These are phyloP conservation scores for Phytophthora rubi DNA, from an alignment of 352 stramenopile species.

Conservation along the genomic window DNA sequence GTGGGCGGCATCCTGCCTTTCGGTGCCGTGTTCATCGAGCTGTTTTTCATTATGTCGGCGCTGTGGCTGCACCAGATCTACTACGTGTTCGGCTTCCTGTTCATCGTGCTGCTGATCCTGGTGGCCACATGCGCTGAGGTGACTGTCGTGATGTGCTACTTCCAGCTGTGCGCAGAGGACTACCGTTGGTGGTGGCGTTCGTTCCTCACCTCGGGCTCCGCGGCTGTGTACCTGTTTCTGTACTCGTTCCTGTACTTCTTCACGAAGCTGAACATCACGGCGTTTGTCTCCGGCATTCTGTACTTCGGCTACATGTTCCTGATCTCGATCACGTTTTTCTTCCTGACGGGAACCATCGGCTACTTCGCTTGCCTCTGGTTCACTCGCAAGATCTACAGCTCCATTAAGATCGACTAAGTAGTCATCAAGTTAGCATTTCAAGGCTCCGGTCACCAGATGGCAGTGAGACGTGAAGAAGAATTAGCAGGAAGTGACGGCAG, in stretches of 20 bases:
- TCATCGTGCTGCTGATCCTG: constrained; percentile 98
- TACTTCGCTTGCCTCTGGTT: constrained; percentile 99
- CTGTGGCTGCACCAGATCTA: constrained; percentile 99
- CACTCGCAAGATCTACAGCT: constrained; percentile 98
- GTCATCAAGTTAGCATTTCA: constrained; percentile 32
- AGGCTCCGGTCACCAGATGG: constrained; percentile 18
- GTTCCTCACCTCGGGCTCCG: constrained; percentile 96
- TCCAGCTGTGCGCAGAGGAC: constrained; percentile 99
- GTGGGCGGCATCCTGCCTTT: constrained; percentile 99
- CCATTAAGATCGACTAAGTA: constrained; percentile 93
- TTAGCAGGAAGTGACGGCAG: constrained; percentile 8
- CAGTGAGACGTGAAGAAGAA: constrained; percentile 19
- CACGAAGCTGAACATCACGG: constrained; percentile 98
- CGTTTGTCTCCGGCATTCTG: constrained; percentile 92
- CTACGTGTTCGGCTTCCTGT: constrained; percentile 99
- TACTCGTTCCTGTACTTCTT: constrained; percentile 99
- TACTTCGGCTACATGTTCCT: constrained; percentile 99
- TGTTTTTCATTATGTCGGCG: constrained; percentile 99
- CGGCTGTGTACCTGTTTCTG: constrained; percentile 98
- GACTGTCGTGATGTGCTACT: constrained; percentile 99
- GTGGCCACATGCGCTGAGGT: constrained; percentile 98
- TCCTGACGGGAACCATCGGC: constrained; percentile 96
- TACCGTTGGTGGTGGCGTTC: constrained; percentile 98
- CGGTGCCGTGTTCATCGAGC: constrained; percentile 99
- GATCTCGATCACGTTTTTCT: constrained; percentile 97